Percentiles rank a stretch among this genome's conserved stretches.
Conservation (phyloP, 2,329 filamentous ascomycete species). For the Rhynchosporium secalis region DNA sequence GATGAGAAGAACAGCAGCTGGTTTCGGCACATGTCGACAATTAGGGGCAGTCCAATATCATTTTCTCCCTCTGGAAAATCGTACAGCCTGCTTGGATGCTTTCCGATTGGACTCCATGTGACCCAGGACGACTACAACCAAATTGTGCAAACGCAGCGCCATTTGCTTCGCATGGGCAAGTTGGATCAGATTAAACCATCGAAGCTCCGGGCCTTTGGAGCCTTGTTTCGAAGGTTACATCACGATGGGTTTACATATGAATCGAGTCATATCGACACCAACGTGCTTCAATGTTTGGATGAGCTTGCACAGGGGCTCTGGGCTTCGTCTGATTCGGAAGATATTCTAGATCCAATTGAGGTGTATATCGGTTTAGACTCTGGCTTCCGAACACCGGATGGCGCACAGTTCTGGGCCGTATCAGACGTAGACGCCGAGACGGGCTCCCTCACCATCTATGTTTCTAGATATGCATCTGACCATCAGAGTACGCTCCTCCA, state of each 20-base stretch:
- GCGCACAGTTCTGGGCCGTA: conserved; percentile 14
- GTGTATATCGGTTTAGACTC: conserved; percentile 15
- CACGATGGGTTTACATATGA: neutral
- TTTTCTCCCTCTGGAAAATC: conserved; percentile 14
- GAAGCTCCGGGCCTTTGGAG: conserved; percentile 7
- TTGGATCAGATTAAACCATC: conserved; percentile 10
- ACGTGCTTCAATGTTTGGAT: conserved; percentile 7
- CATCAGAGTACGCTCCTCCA: conserved; percentile 9
- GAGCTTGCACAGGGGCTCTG: conserved; percentile 9
- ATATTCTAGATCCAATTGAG: conserved; percentile 12
- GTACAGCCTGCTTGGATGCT: conserved; percentile 12
- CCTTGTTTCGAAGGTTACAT: conserved; percentile 7
- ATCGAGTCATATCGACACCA: conserved; percentile 7
- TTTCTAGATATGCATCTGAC: conserved; percentile 13
- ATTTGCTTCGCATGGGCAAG: conserved; percentile 7
- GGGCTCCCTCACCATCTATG: conserved; percentile 11
- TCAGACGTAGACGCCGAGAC: conserved; percentile 10
- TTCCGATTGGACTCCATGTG: conserved; percentile 10
- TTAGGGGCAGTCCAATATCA: conserved; percentile 13
- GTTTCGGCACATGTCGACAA: conserved; percentile 12
- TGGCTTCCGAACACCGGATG: conserved; percentile 7
- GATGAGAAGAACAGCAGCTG: conserved; percentile 8
- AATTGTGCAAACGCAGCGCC: conserved; percentile 12
- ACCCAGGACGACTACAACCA: conserved; percentile 9
- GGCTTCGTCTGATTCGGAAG: conserved; percentile 11